Percentiles rank a stretch among this genome's conserved stretches.
phyloP scores from a whole-genome alignment of 2,329 filamentous ascomycete species.

The Pyrenochaeta sp. region DNA sequence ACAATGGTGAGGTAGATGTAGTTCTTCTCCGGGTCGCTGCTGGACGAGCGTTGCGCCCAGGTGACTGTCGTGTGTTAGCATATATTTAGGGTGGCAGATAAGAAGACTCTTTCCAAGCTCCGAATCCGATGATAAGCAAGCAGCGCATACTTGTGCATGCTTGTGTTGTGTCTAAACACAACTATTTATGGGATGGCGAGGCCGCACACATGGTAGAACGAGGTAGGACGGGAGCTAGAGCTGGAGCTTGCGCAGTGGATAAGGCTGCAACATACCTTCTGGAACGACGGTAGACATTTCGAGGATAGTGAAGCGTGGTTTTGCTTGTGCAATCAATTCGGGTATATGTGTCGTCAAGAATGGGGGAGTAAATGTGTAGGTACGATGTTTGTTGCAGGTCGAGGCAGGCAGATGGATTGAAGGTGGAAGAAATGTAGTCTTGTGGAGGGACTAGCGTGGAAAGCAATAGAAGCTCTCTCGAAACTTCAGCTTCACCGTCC shows the following conservation, averaged over 20 bases:
- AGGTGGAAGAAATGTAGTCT: slow-evolving; percentile 48
- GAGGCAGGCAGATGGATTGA: slow-evolving; percentile 34
- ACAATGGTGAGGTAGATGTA: slow-evolving; percentile 92
- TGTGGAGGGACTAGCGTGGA: slow-evolving; percentile 49
- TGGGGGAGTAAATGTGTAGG: slow-evolving; percentile 17
- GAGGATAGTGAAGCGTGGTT: slow-evolving; percentile 9
- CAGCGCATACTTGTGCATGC: background rate
- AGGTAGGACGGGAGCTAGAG: slow-evolving; percentile 1
- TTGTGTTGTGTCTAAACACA: background rate
- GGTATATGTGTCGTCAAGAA: slow-evolving; percentile 3
- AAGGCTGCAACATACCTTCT: slow-evolving; percentile 51
- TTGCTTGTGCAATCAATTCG: slow-evolving; percentile 4
- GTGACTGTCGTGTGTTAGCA: slow-evolving; percentile 69
- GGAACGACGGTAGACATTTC: slow-evolving; percentile 47
- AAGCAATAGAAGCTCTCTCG: slow-evolving; percentile 50
- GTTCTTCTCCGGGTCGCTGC: slow-evolving; percentile 83
- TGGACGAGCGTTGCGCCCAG: slow-evolving; percentile 96
- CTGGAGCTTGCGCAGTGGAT: slow-evolving; percentile 9
- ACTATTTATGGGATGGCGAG: background rate
- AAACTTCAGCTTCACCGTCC: slow-evolving; percentile 37
- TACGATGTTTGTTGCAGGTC: slow-evolving; percentile 29
- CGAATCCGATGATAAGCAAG: background rate
- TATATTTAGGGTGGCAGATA: background rate
- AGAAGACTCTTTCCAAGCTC: slow-evolving; percentile 13
- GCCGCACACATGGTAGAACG: background rate